phyloP scores from a whole-genome alignment of 129 eudicot genomes.

The Scalesia atractyloides region DNA sequence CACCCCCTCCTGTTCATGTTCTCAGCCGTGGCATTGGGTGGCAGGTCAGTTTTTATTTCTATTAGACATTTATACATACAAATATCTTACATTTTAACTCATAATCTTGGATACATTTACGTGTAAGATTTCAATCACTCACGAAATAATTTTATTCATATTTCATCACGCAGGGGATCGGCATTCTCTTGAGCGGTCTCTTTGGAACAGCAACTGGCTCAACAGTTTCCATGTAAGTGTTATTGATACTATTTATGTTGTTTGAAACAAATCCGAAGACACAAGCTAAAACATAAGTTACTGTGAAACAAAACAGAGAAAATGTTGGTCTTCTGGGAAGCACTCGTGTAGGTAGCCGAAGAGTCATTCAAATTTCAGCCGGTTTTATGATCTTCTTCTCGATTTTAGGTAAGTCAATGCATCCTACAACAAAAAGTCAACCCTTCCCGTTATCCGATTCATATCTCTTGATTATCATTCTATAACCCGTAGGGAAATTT shows the following conservation, averaged over 20 bases:
- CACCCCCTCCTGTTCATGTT: constrained; percentile 99
- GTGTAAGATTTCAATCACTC: neutral
- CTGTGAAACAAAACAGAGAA: constrained; percentile 54
- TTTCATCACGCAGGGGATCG: constrained; percentile 62
- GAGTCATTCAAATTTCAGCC: constrained; percentile 76
- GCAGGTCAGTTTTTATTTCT: constrained; percentile 62
- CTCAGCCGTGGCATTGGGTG: constrained; percentile 99
- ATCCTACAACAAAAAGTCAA: constrained; percentile 3
- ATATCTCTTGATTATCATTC: constrained; percentile 1
- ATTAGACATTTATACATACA: neutral
- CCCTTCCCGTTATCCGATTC: constrained; percentile 2
- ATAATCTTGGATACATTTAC: neutral
- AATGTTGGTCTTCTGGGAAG: constrained; percentile 95
- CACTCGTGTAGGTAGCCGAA: constrained; percentile 98
- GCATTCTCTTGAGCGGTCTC: constrained; percentile 84
- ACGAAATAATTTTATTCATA: neutral
- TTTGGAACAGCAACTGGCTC: constrained; percentile 94
- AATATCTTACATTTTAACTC: neutral
- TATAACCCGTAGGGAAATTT: constrained; percentile 62
- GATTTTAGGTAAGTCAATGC: constrained; percentile 62
- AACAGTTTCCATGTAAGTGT: constrained; percentile 86
- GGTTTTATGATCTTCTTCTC: constrained; percentile 99
- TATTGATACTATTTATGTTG: neutral
- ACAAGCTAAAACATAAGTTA: constrained; percentile 7
- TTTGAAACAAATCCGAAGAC: neutral